Percentiles rank a stretch among this genome's conserved stretches.
Conservation (phyloP, 2,329 filamentous ascomycete species). For the Lomentospora prolificans region DNA sequence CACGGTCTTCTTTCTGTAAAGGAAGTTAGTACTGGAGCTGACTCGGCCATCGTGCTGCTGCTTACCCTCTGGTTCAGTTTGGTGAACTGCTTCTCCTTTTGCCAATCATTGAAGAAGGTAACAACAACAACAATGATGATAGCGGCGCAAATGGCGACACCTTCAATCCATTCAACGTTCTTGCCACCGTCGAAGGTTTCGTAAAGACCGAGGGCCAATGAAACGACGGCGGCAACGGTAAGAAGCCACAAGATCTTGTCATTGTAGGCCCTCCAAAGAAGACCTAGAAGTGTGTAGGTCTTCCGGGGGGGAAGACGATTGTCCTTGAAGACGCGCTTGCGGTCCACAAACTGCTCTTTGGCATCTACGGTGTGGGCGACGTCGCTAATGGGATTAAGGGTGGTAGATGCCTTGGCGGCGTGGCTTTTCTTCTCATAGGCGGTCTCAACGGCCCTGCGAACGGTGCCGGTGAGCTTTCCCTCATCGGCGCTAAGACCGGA, state of each 20-base stretch:
- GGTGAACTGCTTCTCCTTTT: conserved; percentile 56
- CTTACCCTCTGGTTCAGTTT: conserved; percentile 42
- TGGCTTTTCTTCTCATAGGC: neutral
- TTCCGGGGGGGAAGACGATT: conserved; percentile 53
- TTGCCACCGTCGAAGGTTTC: conserved; percentile 37
- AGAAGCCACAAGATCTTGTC: conserved; percentile 65
- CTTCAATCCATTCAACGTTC: conserved; percentile 28
- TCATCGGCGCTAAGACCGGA: conserved; percentile 43
- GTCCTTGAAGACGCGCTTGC: conserved; percentile 47
- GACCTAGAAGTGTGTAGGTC: conserved; percentile 43
- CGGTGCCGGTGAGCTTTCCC: conserved; percentile 11
- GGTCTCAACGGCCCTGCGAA: neutral
- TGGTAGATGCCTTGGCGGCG: neutral
- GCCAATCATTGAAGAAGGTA: conserved; percentile 55
- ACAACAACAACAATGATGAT: conserved; percentile 36
- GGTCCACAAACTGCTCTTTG: conserved; percentile 30
- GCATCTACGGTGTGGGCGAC: neutral
- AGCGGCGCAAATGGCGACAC: conserved; percentile 12
- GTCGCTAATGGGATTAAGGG: neutral
- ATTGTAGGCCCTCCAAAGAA: conserved; percentile 63
- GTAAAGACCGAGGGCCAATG: conserved; percentile 60
- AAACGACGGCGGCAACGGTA: conserved; percentile 58
- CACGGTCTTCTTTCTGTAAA: conserved; percentile 42
- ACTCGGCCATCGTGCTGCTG: neutral
- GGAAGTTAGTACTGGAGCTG: neutral